These are phyloP conservation scores for Mallotus japonicus DNA, from an alignment of 441 rosid genomes.

Conservation along the genomic window DNA sequence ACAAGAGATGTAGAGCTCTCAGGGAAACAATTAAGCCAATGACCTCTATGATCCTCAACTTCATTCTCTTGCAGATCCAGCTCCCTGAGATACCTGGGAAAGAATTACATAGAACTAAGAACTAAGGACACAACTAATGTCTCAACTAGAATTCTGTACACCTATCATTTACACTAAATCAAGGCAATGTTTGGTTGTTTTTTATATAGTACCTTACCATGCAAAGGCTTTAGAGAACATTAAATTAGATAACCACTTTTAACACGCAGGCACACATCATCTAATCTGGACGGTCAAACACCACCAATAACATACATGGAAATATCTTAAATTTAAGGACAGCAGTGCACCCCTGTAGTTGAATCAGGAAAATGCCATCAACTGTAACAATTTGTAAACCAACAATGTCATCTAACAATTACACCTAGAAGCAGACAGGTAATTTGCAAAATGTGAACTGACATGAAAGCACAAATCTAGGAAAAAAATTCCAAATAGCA, in stretches of 20 bases:
- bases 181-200: not conserved
- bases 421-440: not conserved
- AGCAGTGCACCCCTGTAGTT: not conserved
- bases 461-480: not conserved
- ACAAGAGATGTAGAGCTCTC: conserved; percentile 70
- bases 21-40: conserved; percentile 86
- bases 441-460: no score
- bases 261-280: not conserved
- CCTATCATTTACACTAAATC: not conserved
- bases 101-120: not conserved
- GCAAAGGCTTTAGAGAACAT: not conserved
- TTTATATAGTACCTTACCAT: not conserved
- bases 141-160: not conserved
- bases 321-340: not conserved
- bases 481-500: not conserved
- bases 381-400: not conserved
- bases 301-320: not conserved
- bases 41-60: conserved; percentile 80
- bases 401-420: not conserved
- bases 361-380: not conserved
- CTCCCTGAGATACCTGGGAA: conserved; percentile 63
- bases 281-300: no score
- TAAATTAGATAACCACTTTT: not conserved
- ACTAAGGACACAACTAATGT: not conserved
- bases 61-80: conserved; percentile 96